Evolutionary conservation across 768 basidiomycete species (phyloP), one percentile per base, ranked within the genome.

Genomic region (Amanita brunnescens): DNA sequence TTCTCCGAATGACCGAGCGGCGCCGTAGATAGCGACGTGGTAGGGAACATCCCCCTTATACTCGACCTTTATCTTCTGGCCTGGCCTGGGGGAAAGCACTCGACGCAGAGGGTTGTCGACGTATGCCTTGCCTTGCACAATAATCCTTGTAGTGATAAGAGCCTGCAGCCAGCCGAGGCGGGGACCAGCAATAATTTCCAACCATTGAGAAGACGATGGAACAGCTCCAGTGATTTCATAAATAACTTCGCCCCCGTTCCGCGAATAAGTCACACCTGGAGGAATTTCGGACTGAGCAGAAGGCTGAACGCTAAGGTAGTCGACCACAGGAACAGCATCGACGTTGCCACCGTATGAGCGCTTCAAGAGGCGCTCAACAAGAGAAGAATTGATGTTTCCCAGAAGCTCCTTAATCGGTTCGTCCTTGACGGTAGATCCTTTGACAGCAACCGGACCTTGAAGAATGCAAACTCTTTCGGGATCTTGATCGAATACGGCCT

Each of bases 401-500:
- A 99, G 79, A 49, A 99, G 74, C 26, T 95, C 88, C 59, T 85
- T 88, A 65, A 98, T 86, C 6, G 96, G 93, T 67, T 95, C 91
- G 61, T 99, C 92, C 67, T 92, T 95, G 61, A 82, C 72, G 37
- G 73, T 81, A 7, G 91, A 83, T 67, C 91, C 83, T 67, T 89
- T 93, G 55, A 81, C 91, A 1, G 96, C 93, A 45, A 99, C 87
- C 12, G 96, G 96, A 18, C 96, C 96, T 69, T 96, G 93, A 47
- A 99, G 80, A 59, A 99, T 95, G 62, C 92, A 95, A 23, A 98
- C 94, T 55, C 96, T 87, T 67, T 99, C 91, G 21, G 95, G 95
- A 67, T 98, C 96, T 70, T 95, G 92, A 69, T 98, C 96, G 62
- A 98, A 96, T 37, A 99, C 93, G 12, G 94, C 95, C 55, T 98